Conservation (phyloP, 139 green algal genomes). For the Chlorella sp. region DNA sequence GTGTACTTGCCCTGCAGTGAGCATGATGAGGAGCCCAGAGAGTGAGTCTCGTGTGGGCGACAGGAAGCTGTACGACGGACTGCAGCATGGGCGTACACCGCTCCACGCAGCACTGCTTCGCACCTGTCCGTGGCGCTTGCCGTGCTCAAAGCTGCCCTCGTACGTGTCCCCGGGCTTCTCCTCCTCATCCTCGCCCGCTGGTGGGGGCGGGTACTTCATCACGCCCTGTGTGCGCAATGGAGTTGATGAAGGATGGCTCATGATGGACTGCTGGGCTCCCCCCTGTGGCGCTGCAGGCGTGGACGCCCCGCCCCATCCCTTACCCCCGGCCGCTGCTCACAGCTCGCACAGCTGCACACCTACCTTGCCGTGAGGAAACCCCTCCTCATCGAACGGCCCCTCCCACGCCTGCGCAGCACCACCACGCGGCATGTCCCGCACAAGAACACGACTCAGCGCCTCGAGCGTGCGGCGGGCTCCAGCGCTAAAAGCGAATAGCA, state of each 20-base stretch:
- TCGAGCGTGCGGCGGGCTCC: too few species aligned
- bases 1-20: slow-evolving; percentile 42
- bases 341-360: not conserved
- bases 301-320: not conserved
- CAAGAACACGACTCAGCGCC: too few species aligned
- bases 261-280: too few species aligned
- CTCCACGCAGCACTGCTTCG: too few species aligned
- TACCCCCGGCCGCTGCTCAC: not conserved
- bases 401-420: slow-evolving; percentile 42
- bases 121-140: slow-evolving; percentile 31
- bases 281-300: not conserved
- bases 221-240: slow-evolving; percentile 21
- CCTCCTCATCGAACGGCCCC: slow-evolving; percentile 43
- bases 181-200: slow-evolving; percentile 43
- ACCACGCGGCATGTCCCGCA: too few species aligned
- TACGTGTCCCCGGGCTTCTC: slow-evolving; percentile 48
- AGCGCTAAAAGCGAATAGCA: too few species aligned
- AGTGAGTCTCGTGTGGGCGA: not conserved
- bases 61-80: too few species aligned
- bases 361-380: slow-evolving; percentile 44
- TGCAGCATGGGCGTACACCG: too few species aligned
- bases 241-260: not conserved
- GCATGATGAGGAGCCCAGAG: not conserved
- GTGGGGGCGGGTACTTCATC: slow-evolving; percentile 38
- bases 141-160: slow-evolving; percentile 40